Evolutionary conservation across 78 protist genomes (phyloP), one percentile per base, ranked within the genome.

Genomic region (Dictyostelium capitatum): DNA sequence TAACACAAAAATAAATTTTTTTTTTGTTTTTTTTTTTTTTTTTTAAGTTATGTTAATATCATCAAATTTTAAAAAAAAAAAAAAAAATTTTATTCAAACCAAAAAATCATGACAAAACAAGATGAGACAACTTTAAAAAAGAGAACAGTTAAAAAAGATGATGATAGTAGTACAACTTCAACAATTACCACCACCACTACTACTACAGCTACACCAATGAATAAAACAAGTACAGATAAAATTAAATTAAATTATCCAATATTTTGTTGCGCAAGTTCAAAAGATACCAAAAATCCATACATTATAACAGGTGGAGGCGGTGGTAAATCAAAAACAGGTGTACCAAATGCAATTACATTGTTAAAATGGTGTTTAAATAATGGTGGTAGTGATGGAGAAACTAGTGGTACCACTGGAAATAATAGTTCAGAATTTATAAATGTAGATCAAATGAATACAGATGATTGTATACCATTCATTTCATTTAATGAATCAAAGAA

Each of bases 281-380:
- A 11, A 6, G 23, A 54, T 51, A 59, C 50, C 17, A 59, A 74
- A 6, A 69, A 48, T 51, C 37, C 64, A 28, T 46, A 75, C 23
- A 64, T 85, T 32, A 83, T 82, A 17, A 82, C 79, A 1, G 92
- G 92, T 75, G 92, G 92, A 28, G 92, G 92, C 10, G 92, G 92
- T 75, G 92, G 92, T 10, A 62, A 41, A 23, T 73, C 92, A 14
- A 75, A 73, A 20, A 85, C 92, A 6, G 92, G 92, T 50, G 78
- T 85, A 12, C 75, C 83, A 20, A 85, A 85, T 62, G 92, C 77
- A 23, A 62, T 85, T 0, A 75, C 82, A 6, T 6, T 85, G 19
- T 85, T 56, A 2, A 73, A 59, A 28, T 85, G 92, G 92, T 25
- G 25, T 75, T 50, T 32, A 47, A 37, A 73, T 14, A n/a, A n/a